Conservation (phyloP, 768 basidiomycete species). For the Boletus huronensis region DNA sequence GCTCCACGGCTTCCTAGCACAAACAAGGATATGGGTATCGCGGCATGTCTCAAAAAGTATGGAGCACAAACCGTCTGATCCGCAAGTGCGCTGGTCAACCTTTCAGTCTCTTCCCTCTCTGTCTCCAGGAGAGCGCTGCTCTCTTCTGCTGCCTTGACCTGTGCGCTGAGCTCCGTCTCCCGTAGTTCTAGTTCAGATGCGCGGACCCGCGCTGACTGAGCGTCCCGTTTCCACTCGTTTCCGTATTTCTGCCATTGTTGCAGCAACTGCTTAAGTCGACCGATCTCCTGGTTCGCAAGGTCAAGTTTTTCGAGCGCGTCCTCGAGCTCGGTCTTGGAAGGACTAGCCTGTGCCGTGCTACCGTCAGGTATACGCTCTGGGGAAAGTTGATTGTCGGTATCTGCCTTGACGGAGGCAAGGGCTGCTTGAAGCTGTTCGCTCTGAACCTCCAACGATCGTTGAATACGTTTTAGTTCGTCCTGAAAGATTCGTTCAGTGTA, state of each 20-base stretch:
- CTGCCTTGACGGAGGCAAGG: conserved; percentile 11
- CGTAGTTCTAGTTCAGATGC: conserved; percentile 9
- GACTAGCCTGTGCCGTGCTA: neutral
- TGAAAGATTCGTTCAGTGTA: conserved; percentile 8
- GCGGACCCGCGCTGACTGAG: conserved; percentile 14
- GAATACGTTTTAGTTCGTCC: conserved; percentile 19
- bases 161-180: conserved; percentile 6
- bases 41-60: neutral
- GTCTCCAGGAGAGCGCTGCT: conserved; percentile 3
- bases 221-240: conserved; percentile 23
- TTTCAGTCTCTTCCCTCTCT: conserved; percentile 13
- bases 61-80: conserved; percentile 22
- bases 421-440: conserved; percentile 18
- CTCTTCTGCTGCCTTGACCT: conserved; percentile 13
- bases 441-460: conserved; percentile 14
- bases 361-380: conserved; percentile 7
- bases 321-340: conserved; percentile 3
- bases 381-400: neutral
- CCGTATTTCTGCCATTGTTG: conserved; percentile 26
- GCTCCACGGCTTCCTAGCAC: conserved; percentile 13
- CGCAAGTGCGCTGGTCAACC: conserved; percentile 14
- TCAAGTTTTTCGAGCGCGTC: conserved; percentile 10
- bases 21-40: neutral
- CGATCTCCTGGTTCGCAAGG: conserved; percentile 16
- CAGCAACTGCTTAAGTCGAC: conserved; percentile 19